Conservation (phyloP, 164 flowering plant species). For the Akebia trifoliata region DNA sequence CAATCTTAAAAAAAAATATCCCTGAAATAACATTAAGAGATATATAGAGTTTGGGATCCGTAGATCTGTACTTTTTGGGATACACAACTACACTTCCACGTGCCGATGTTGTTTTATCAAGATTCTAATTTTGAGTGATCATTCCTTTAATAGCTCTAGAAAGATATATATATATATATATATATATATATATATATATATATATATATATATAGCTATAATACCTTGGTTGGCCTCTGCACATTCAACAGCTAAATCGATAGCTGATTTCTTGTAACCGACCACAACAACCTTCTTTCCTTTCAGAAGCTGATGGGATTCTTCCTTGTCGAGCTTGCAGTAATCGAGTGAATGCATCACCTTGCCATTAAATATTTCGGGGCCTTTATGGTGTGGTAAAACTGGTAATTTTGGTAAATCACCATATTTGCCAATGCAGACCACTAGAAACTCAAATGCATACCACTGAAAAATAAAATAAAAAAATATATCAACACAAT, state of each 20-base stretch:
- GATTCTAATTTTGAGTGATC: too few species aligned
- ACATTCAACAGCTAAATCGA: conserved; percentile 78
- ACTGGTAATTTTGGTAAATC: conserved; percentile 60
- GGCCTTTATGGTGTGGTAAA: conserved; percentile 59
- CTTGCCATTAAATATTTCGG: conserved; percentile 66
- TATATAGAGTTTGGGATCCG: too few species aligned
- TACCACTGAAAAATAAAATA: conserved; percentile 47
- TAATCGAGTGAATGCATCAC: conserved; percentile 84
- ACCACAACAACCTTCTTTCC: conserved; percentile 74
- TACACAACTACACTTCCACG: too few species aligned
- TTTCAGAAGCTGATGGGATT: conserved; percentile 40
- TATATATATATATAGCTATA: not conserved
- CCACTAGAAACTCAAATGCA: conserved; percentile 61
- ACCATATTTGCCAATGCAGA: conserved; percentile 87
- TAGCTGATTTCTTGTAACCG: conserved; percentile 92
- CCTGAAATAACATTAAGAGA: too few species aligned
- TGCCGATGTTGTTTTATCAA: too few species aligned
- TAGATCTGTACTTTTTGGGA: too few species aligned
- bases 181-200: too few species aligned
- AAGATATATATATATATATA: too few species aligned
- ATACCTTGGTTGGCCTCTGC: conserved; percentile 88
- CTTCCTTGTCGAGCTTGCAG: conserved; percentile 66
- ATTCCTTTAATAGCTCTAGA: too few species aligned
- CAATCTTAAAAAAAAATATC: too few species aligned
- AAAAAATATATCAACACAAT: not conserved